Base-by-base conservation (phyloP, 2,329 filamentous ascomycete genomes). In the Furcasterigmium sp. region DNA sequence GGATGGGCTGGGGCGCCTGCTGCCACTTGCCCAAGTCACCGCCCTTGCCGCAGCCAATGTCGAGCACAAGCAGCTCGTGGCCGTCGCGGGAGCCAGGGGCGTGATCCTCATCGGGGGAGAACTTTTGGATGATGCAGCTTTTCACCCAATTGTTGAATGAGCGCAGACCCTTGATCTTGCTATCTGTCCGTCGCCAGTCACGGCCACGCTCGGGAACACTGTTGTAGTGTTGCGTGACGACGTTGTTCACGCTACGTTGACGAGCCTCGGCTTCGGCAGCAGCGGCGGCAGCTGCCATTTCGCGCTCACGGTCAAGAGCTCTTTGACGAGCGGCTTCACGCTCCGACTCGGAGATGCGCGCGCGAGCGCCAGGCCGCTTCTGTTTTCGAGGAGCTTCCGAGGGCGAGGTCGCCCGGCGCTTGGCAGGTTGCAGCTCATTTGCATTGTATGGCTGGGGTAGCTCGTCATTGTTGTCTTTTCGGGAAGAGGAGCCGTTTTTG, bases 71-170 rank as follows among this genome's bases (percentile, higher is more conserved):
- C 37, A 97, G 72, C 41, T 82, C 78, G 44, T 82, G 75, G 21
- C 69, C 73, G 56, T 80, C 75, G 49, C 74, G 70, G 36, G 76
- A 79, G 30, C 77, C 77, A 3, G 83, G 78, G 1, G 77, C 70
- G 52, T 84, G 83, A 47, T 87, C 82, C 61, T 91, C 86, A 51
- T 84, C 82, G 0, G 87, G 86, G 5, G 88, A 89, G 67, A 96
- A 97, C 61, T 95, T 96, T 61, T 97, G 91, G 53, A 98, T 97
- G 53, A 97, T 80, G 39, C 87, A 91, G 59, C 89, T 95, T 73
- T 98, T 98, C 67, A 98, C 80, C 93, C 93, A 98, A 65, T 98
- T 98, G 70, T 98, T 98, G 73, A 95, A 93, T 53, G 86, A 88
- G 42, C 93, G 82, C 42, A 98, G 71, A 1, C 93, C 93, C 68